Percentiles rank a stretch among this genome's conserved stretches.
These are phyloP conservation scores for Fusarium albosuccineum DNA, from an alignment of 2,329 filamentous ascomycete genomes.

Conservation along the genomic window DNA sequence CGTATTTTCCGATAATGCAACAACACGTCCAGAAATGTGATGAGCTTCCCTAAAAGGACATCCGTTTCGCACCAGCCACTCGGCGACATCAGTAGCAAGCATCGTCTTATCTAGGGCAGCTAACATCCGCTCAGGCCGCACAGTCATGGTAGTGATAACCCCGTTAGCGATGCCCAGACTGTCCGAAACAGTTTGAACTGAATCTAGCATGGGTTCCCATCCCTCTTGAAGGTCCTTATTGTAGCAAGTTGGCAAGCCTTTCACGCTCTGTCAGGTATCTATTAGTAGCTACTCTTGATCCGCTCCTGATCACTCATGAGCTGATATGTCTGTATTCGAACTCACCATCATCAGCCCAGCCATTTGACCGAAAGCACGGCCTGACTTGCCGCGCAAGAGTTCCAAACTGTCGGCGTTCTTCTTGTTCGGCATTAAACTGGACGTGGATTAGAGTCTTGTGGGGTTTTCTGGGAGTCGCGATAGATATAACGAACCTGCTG, in stretches of 20 bases:
- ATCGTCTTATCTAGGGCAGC: slow-evolving; percentile 79
- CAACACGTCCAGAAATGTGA: slow-evolving; percentile 79
- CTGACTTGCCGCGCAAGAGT: slow-evolving; percentile 47
- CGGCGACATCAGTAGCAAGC: slow-evolving; percentile 76
- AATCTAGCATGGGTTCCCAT: slow-evolving; percentile 81
- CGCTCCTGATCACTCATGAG: slow-evolving; percentile 41
- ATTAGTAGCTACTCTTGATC: slow-evolving; percentile 48
- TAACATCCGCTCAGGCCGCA: slow-evolving; percentile 77
- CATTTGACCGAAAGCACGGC: slow-evolving; percentile 53
- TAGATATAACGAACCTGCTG: slow-evolving; percentile 52
- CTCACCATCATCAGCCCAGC: slow-evolving; percentile 71
- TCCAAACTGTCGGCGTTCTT: slow-evolving; percentile 43
- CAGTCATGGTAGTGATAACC: slow-evolving; percentile 75
- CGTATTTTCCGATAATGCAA: slow-evolving; percentile 76
- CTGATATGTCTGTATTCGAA: slow-evolving; percentile 44
- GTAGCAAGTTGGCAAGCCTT: slow-evolving; percentile 78
- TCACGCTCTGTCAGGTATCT: slow-evolving; percentile 56
- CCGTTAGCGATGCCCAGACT: slow-evolving; percentile 81
- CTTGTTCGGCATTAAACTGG: slow-evolving; percentile 40
- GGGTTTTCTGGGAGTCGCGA: slow-evolving; percentile 25
- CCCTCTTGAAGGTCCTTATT: slow-evolving; percentile 85
- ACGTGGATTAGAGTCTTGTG: slow-evolving; percentile 27
- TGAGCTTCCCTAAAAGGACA: slow-evolving; percentile 84
- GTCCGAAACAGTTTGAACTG: slow-evolving; percentile 79
- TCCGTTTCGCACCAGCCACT: slow-evolving; percentile 72